Base-by-base conservation (phyloP, 2,329 filamentous ascomycete genomes). In the Fusarium napiforme region DNA sequence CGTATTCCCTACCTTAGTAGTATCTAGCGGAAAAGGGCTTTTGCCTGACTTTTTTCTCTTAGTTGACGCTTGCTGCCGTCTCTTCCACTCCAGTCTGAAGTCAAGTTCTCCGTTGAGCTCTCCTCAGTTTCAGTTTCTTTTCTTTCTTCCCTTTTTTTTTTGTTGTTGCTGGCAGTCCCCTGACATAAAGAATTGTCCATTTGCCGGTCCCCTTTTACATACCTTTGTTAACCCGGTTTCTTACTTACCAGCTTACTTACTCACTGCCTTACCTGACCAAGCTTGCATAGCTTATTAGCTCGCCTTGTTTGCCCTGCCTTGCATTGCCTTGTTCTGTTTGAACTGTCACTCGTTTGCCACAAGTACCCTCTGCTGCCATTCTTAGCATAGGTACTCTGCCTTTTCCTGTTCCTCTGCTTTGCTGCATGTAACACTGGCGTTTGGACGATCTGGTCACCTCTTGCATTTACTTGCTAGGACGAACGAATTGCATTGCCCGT, bases 371-470 rank as follows among this genome's bases (percentile, higher is more conserved):
- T 42, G 67, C 69, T 75, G 75, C 69, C 74, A 74, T 78, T 72
- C 67, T 75, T 77, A 79, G 76, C 68, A 77, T 70, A 50, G 47
- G 47, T 50, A 67, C 52, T 60, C 23, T 61, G 15, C 40, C 30
- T 58, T 47, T 26, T 26, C 55, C 30, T 37, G 45, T 64, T 32
- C 43, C 43, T 67, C 43, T 57, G 63, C 60, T 70, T 75, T 75
- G 71, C 77, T 79, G 79, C 76, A 79, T 77, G 80, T 77, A 75
- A 78, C 75, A 76, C 75, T 76, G 77, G 78, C 72, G 68, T 74
- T 69, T 67, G 46, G 53, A 50, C 57, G 60, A 45, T 69, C 39
- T 28, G 30, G 45, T 69, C 52, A 64, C 34, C 39, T 69, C 45
- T 47, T 58, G 55, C 55, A 49, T 49, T 28, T 28, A 34, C 23